Conservation (phyloP, 192 early-diverging fungal genomes). For the Linnemannia zychae region DNA sequence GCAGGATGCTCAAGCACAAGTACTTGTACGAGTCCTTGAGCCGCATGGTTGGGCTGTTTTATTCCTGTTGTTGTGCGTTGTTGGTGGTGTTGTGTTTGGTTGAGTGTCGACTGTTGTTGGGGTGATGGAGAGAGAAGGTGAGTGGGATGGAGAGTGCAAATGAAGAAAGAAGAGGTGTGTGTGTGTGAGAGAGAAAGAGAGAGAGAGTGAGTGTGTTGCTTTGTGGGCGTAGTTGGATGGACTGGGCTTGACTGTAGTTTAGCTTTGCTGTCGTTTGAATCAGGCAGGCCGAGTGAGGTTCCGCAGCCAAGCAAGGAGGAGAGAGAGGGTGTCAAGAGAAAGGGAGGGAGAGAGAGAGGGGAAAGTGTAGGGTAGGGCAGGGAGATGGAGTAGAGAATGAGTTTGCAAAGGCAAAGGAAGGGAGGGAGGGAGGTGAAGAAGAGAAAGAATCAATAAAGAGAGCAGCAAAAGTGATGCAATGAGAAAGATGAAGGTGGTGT, state of each 20-base stretch:
- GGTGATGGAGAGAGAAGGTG: neutral
- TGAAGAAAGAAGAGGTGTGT: no score
- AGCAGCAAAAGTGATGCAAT: neutral
- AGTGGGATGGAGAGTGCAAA: no score
- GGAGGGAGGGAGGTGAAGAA: neutral
- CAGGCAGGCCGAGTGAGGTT: neutral
- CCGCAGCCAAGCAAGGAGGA: neutral
- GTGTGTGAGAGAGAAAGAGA: no score
- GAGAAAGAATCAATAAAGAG: neutral
- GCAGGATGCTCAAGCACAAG: constrained; percentile 38
- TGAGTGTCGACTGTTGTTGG: neutral
- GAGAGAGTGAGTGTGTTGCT: neutral
- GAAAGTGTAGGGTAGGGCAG: neutral
- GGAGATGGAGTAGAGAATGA: neutral
- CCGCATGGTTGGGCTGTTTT: constrained; percentile 28
- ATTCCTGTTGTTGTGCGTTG: neutral
- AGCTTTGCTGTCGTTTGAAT: no score
- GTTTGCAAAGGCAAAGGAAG: neutral
- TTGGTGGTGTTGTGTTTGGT: neutral
- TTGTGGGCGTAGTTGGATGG: neutral
- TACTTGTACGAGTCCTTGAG: constrained; percentile 43
- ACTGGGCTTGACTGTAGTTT: neutral
- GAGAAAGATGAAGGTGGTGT: neutral
- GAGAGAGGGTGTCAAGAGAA: no score
- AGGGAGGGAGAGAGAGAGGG: neutral